Evolutionary conservation across 208 protist genomes (phyloP), one percentile per base, ranked within the genome.

Genomic region (Trypanosoma mega): DNA sequence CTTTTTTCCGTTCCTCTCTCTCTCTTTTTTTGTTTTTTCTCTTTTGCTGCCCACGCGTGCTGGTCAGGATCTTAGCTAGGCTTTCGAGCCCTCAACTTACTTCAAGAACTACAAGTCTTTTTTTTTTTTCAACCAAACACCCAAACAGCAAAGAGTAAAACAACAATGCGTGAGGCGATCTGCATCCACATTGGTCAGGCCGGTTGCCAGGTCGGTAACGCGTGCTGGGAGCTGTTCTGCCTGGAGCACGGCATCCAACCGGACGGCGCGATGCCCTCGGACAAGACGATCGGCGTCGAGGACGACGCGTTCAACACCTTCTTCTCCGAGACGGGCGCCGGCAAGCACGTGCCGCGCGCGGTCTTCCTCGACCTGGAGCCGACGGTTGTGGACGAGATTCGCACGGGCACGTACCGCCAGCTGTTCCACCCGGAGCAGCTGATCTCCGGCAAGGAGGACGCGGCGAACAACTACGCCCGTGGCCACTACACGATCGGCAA

Each of bases 401-500:
- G 96, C 65, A 97, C 80, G 48, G 96, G 96, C 65, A 90, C 82
- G 43, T 98, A 99, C 90, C 69, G 82, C 49, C 63, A 97, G 69
- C 86, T 99, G 48, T 99, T 98, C 93, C 97, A 99, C 90, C 97
- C 97, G 29, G 94, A 99, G 68, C 93, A 98, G 75, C 70, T 99
- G 45, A 97, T 99, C 74, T 87, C 86, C 49, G 98, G 97, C 68
- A 97, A 98, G 85, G 97, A 99, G 78, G 98, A 99, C 71, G 96
- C 97, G 43, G 97, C 96, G 70, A 99, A 99, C 92, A 99, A 99
- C 90, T 99, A 98, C 77, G 98, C 98, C 37, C 84, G 96, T 63
- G 98, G 97, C 68, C 97, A 99, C 78, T 99, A 99, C 92, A 99
- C 97, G 39, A 83, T 98, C 41, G 97, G 97, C 70, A 98, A 98